Base-by-base conservation (phyloP, 1,284 basidiomycete species). In the Schizophyllum amplum region DNA sequence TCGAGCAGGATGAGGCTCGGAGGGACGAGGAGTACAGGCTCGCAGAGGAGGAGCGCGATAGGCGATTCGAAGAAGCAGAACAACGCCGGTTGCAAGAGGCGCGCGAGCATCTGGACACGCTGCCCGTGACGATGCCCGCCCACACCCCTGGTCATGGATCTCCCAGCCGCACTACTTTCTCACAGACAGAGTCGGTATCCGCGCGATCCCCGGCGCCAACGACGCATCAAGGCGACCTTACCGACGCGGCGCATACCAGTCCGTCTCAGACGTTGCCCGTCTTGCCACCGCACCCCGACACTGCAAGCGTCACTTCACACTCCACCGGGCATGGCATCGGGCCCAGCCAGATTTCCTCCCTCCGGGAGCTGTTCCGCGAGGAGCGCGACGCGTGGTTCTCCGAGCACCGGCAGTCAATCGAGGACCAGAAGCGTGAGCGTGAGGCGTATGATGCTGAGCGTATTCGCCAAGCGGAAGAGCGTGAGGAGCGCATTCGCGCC, bases 41-140 rank as follows among this genome's bases (percentile, higher is more conserved):
- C 1, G 78, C 80, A 61, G 88, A 90, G 67, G 81, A 83, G 9
- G 82, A 81, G 55, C 74, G 87, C 17, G 75, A 86, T 21, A 77
- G 72, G 4, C 67, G 83, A 2, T 90, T 90, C 68, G 62, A 75
- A 33, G 80, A 85, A 2, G 74, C 74, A 17, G 33, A 42, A 17
- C 13, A 42, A 42, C 7, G 33, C 13, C 33, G 33, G 13, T 13
- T 13, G 33, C 33, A 42, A 42, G 33, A 42, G 33, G 33, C 33
- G 11, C 33, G 11, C 33, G 33, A 42, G 33, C n/a, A n/a, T n/a
- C n/a, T n/a, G n/a, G n/a, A n/a, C n/a, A n/a, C n/a, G n/a, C n/a
- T n/a, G n/a, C n/a, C n/a, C n/a, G n/a, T n/a, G n/a, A n/a, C n/a
- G n/a, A n/a, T n/a, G n/a, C n/a, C n/a, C 42, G n/a, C 11, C 42